Evolutionary conservation across 495 filamentous ascomycete genomes (phyloP), one percentile per base, ranked within the genome.

Genomic region (Achaetomiella virescens): DNA sequence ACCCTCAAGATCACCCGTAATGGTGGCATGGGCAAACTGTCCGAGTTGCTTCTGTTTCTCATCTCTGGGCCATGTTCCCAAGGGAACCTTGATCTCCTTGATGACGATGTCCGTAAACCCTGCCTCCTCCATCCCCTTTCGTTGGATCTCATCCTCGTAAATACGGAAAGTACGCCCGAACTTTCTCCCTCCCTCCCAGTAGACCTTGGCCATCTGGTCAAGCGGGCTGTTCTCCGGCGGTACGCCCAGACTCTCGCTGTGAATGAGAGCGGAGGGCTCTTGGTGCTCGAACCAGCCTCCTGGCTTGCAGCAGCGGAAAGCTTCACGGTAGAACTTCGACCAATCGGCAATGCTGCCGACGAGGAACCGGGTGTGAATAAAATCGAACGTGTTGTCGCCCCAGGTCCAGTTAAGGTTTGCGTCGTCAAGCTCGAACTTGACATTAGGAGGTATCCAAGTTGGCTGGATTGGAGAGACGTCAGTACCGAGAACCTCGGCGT

Each of bases 311-410:
- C 56, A 38, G 2, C 29, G 36, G 55, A 63, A 72, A n/a, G 64
- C 68, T 54, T 77, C 61, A n/a, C 52, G 17, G 51, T 71, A 69
- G 3, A 73, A 73, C 40, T 57, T 67, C 3, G 73, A 66, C 84
- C 84, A 87, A 63, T 86, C 75, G 15, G 59, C 63, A 52, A 87
- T 76, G 22, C 70, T 74, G 27, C 79, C 81, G 53, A 78, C 75
- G 25, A 86, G 65, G 22, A 31, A 42, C 17, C 79, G 69, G 14
- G 66, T 60, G 60, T 81, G 78, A 48, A 82, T 72, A 61, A 71
- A 78, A 65, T 81, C 77, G 60, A 80, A 81, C 11, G 45, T 57
- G 11, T 69, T 57, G 10, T 69, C 37, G 9, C 51, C 40, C 61
- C 68, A 81, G 8, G 71, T 55, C 79, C 79, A 82, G 1, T 71